phyloP scores from a whole-genome alignment of 2,329 filamentous ascomycete genomes.

The Dryadomyces quercivorus region DNA sequence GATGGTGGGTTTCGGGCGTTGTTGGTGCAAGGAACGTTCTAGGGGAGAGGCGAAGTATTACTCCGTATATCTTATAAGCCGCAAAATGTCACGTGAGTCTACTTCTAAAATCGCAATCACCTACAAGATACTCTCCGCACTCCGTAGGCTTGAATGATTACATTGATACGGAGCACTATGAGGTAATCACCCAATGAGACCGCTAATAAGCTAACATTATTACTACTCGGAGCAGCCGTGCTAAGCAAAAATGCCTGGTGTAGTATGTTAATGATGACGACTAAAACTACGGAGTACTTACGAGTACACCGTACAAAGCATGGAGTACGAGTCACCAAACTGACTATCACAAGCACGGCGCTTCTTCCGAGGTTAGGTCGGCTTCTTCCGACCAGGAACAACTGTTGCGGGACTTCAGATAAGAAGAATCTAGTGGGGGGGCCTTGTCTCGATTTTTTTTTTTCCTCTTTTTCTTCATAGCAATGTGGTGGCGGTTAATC shows the following conservation, averaged over 20 bases:
- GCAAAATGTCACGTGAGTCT: neutral
- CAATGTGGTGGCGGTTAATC: neutral
- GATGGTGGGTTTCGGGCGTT: neutral
- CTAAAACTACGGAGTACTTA: too few relatives aligned
- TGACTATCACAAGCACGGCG: neutral
- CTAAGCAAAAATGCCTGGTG: too few relatives aligned
- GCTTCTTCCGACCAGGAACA: neutral
- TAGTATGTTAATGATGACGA: too few relatives aligned
- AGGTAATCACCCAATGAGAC: neutral
- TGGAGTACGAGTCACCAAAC: neutral
- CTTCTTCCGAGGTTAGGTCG: neutral
- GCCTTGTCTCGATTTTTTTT: neutral
- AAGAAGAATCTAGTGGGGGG: neutral
- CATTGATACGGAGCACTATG: neutral
- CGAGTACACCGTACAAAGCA: too few relatives aligned
- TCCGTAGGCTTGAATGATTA: too few relatives aligned
- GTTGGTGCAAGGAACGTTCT: neutral
- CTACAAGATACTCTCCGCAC: too few relatives aligned
- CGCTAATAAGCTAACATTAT: too few relatives aligned
- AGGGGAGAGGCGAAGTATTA: neutral
- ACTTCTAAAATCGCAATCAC: too few relatives aligned
- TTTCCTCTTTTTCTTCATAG: neutral
- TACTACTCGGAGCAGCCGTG: too few relatives aligned
- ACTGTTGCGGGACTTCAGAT: neutral
- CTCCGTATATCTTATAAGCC: neutral